Percentiles rank a stretch among this genome's conserved stretches.
These are phyloP conservation scores for Oryza meyeriana DNA, from an alignment of 176 grass and related monocot species.

Conservation along the genomic window DNA sequence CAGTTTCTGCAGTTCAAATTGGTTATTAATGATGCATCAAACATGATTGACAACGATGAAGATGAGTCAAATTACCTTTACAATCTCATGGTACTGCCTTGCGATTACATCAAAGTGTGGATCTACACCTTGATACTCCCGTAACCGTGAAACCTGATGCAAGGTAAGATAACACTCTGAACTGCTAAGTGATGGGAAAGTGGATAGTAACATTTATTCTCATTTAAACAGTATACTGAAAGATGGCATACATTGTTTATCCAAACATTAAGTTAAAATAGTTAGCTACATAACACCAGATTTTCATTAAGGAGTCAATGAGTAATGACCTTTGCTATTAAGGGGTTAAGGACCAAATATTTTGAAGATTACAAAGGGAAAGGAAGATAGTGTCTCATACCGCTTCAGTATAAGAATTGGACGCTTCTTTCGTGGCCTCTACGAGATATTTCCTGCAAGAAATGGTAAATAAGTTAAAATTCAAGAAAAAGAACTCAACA, in stretches of 20 bases:
- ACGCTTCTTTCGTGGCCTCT: slow-evolving; percentile 98
- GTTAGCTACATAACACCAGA: not conserved
- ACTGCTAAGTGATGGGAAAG: not conserved
- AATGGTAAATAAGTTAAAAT: not conserved
- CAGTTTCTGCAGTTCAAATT: slow-evolving; percentile 61
- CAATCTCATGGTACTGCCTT: slow-evolving; percentile 93
- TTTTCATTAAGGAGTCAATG: not conserved
- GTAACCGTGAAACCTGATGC: slow-evolving; percentile 78
- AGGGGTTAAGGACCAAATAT: not conserved
- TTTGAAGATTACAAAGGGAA: not conserved
- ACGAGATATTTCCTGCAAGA: slow-evolving; percentile 89
- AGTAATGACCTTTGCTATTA: not conserved
- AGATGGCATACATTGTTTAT: not conserved
- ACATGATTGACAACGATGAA: not conserved
- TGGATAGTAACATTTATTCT: not conserved
- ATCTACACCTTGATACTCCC: slow-evolving; percentile 97
- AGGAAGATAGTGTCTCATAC: slow-evolving; percentile 39
- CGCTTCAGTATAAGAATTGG: slow-evolving; percentile 88
- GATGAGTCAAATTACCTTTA: slow-evolving; percentile 50
- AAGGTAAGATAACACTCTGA: not conserved
- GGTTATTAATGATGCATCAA: not conserved
- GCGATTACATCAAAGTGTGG: slow-evolving; percentile 96
- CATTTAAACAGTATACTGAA: not conserved
- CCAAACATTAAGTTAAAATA: not conserved
- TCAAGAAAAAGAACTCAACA: not conserved